Percentiles rank a stretch among this genome's conserved stretches.
These are phyloP conservation scores for Entelexis paramagnoliae DNA, from an alignment of 1,139 yeast species.

Conservation along the genomic window DNA sequence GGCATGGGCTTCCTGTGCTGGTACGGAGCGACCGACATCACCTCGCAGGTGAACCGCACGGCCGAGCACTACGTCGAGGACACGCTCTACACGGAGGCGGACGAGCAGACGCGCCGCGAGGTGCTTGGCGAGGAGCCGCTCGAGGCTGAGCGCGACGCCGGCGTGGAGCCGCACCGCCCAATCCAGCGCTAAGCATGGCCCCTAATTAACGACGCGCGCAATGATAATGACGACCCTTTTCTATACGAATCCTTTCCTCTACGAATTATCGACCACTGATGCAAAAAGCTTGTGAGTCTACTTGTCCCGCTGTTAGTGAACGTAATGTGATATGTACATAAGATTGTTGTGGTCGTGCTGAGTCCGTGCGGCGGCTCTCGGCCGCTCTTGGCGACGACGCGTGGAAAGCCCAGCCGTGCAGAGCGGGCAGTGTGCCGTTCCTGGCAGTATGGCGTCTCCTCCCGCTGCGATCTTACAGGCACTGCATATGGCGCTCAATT, in stretches of 20 bases:
- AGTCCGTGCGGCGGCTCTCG: too few species aligned
- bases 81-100: conserved; percentile 3
- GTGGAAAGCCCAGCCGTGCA: too few species aligned
- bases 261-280: background rate
- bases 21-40: conserved; percentile 67
- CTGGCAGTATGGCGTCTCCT: too few species aligned
- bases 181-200: background rate
- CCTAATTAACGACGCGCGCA: background rate
- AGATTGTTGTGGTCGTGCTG: too few species aligned
- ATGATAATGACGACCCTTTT: background rate
- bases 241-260: background rate
- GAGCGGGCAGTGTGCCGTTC: too few species aligned
- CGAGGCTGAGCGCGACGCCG: background rate
- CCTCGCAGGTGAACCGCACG: conserved; percentile 15
- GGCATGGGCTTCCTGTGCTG: conserved; percentile 68
- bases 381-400: too few species aligned
- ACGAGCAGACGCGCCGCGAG: conserved; percentile 6
- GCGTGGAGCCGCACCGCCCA: background rate
- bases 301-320: too few species aligned
- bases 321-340: too few species aligned
- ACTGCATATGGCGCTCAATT: background rate
- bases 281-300: too few species aligned
- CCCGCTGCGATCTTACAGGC: too few species aligned
- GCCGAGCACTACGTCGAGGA: conserved; percentile 19
- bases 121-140: conserved; percentile 4